Evolutionary conservation across 495 filamentous ascomycete genomes (phyloP).

Genomic region (Penicillium bovifimosum): DNA sequence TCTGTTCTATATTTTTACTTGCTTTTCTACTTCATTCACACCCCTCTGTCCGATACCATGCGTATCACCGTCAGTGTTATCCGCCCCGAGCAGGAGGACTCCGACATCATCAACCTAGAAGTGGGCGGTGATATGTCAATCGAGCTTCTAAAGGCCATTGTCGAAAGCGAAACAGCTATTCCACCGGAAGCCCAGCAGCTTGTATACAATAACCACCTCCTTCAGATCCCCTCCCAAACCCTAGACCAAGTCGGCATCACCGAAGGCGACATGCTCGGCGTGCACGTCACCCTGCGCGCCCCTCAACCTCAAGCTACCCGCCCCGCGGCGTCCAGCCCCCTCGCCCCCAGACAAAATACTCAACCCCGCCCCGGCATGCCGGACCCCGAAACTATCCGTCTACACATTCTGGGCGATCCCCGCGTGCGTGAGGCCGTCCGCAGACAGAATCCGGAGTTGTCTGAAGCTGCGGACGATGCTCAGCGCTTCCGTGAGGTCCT

Average conservation of each 20-base stretch:
- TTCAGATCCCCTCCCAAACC: conserved; percentile 70
- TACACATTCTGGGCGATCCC: conserved; percentile 78
- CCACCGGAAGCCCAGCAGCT: conserved; percentile 48
- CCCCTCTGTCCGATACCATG: conserved; percentile 20
- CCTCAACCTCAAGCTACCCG: conserved; percentile 4
- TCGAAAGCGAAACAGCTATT: conserved; percentile 59
- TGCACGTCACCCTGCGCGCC: conserved; percentile 55
- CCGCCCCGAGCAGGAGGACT: conserved; percentile 63
- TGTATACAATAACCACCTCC: conserved; percentile 83
- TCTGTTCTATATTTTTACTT: background rate
- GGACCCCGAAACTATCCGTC: conserved; percentile 78
- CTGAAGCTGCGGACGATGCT: conserved; percentile 70
- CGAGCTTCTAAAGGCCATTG: conserved; percentile 77
- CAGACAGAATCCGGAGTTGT: conserved; percentile 67
- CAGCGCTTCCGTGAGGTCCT: conserved; percentile 67
- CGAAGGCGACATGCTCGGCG: conserved; percentile 88
- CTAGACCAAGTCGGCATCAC: conserved; percentile 74
- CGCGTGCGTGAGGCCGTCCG: conserved; percentile 61
- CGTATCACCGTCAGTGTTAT: conserved; percentile 84
- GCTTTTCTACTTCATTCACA: background rate
- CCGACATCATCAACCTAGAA: conserved; percentile 78
- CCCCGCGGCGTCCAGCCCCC: conserved; percentile 24
- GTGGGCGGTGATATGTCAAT: conserved; percentile 80
- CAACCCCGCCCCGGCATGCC: conserved; percentile 37
- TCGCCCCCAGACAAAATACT: conserved; percentile 35